A percentile compares a stretch with the other conserved stretches of the same genome.
phyloP scores from a whole-genome alignment of 2,329 filamentous ascomycete species.

The Venturia pyrina region DNA sequence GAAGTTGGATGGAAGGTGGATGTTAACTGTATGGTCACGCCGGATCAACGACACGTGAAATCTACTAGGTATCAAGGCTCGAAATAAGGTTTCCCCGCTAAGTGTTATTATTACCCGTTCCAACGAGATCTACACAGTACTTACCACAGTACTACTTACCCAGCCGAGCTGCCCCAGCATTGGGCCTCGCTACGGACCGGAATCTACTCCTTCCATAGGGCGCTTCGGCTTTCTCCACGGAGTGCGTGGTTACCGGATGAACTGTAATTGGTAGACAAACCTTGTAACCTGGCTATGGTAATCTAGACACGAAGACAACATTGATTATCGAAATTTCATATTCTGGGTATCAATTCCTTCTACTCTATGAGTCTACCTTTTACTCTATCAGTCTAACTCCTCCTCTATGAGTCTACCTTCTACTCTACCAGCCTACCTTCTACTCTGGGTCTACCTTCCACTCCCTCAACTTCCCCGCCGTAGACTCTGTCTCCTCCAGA shows the following conservation, averaged over 20 bases:
- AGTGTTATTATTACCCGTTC: not conserved
- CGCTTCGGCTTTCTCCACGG: too few relatives aligned
- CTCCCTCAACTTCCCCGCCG: not conserved
- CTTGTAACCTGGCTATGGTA: not conserved
- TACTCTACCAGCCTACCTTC: not conserved
- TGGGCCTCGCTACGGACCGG: too few relatives aligned
- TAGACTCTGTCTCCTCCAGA: conserved; percentile 27
- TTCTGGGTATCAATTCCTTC: not conserved
- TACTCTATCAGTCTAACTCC: not conserved
- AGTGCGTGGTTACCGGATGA: too few relatives aligned
- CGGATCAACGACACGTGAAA: not conserved
- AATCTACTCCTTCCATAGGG: too few relatives aligned
- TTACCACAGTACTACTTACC: too few relatives aligned
- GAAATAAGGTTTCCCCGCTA: not conserved
- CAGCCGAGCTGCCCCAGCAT: not conserved
- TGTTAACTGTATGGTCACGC: not conserved
- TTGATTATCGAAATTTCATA: not conserved
- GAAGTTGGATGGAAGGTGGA: not conserved
- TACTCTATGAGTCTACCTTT: not conserved
- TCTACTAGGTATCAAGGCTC: not conserved
- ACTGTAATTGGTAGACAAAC: not conserved
- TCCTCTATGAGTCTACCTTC: not conserved
- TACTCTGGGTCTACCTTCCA: not conserved
- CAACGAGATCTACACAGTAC: not conserved
- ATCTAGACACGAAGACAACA: not conserved